phyloP scores from a whole-genome alignment of 179 eudicot genomes.

The Pouteria campechiana region DNA sequence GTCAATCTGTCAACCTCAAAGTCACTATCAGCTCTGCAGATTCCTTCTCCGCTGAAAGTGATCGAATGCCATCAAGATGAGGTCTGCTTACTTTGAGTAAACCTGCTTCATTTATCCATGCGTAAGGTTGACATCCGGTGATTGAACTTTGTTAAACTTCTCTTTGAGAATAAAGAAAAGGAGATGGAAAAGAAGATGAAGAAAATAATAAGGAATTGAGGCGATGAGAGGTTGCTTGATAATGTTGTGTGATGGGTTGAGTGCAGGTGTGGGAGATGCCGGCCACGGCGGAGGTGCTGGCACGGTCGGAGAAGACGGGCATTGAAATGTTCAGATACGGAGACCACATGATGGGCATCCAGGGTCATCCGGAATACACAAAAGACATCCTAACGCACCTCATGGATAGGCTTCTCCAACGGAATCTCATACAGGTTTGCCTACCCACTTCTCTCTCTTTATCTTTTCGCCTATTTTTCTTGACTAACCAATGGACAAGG shows the following conservation, averaged over 20 bases:
- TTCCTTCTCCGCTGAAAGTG: conserved; percentile 46
- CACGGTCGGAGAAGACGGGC: conserved; percentile 58
- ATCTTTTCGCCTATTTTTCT: background rate
- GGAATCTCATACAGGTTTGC: conserved; percentile 37
- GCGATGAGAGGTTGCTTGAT: too few relatives aligned
- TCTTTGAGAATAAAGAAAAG: too few relatives aligned
- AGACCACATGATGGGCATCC: conserved; percentile 85
- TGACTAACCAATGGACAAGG: background rate
- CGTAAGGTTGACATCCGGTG: too few relatives aligned
- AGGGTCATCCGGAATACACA: conserved; percentile 93
- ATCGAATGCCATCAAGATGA: conserved; percentile 84
- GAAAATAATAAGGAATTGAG: too few relatives aligned
- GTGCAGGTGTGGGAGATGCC: conserved; percentile 66
- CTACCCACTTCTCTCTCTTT: background rate
- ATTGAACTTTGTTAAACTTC: too few relatives aligned
- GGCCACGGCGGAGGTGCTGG: conserved; percentile 62
- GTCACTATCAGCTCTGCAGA: conserved; percentile 31
- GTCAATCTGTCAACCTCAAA: conserved; percentile 37
- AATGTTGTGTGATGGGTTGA: background rate
- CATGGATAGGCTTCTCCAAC: conserved; percentile 52
- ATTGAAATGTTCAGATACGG: conserved; percentile 75
- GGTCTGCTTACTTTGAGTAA: too few relatives aligned
- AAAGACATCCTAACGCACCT: conserved; percentile 71
- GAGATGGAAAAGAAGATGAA: too few relatives aligned
- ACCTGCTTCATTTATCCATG: too few relatives aligned